phyloP scores from a whole-genome alignment of 768 basidiomycete species.

The Gelatoporia subvermispora region DNA sequence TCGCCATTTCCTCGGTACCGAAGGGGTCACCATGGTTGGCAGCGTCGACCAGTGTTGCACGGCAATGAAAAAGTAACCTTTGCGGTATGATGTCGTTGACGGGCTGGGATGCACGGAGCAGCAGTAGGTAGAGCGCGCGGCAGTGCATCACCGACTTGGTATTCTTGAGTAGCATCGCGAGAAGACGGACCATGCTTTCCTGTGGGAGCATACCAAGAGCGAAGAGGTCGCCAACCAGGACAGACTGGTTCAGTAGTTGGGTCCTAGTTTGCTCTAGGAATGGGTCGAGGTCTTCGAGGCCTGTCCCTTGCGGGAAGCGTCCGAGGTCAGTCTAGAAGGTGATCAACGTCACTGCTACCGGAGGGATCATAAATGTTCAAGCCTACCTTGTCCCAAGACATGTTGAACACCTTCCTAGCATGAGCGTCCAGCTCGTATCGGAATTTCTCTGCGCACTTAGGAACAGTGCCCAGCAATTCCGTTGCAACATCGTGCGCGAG shows the following conservation, averaged over 20 bases:
- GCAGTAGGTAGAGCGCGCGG: conserved; percentile 8
- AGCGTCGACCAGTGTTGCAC: not conserved
- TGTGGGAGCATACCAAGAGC: conserved; percentile 2
- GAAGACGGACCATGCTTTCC: not conserved
- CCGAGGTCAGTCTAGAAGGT: not conserved
- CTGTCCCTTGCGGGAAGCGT: not conserved
- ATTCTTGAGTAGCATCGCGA: not conserved
- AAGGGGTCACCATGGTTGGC: not conserved
- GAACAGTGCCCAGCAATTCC: not conserved
- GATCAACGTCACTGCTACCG: not conserved
- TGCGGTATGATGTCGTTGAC: not conserved
- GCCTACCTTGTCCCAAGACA: not conserved
- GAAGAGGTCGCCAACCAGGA: conserved; percentile 7
- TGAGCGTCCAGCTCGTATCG: not conserved
- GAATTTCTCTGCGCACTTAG: not conserved
- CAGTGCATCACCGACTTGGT: conserved; percentile 3
- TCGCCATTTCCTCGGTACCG: not conserved
- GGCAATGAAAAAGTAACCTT: not conserved
- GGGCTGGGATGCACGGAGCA: conserved; percentile 2
- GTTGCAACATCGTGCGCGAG: not conserved
- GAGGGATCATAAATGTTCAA: not conserved
- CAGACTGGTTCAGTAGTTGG: conserved; percentile 3
- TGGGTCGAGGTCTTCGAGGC: not conserved
- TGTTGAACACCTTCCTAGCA: not conserved
- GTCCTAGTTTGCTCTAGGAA: not conserved